Evolutionary conservation across 1,284 basidiomycete genomes (phyloP), one percentile per base, ranked within the genome.

Genomic region (Ganoderma sp.): DNA sequence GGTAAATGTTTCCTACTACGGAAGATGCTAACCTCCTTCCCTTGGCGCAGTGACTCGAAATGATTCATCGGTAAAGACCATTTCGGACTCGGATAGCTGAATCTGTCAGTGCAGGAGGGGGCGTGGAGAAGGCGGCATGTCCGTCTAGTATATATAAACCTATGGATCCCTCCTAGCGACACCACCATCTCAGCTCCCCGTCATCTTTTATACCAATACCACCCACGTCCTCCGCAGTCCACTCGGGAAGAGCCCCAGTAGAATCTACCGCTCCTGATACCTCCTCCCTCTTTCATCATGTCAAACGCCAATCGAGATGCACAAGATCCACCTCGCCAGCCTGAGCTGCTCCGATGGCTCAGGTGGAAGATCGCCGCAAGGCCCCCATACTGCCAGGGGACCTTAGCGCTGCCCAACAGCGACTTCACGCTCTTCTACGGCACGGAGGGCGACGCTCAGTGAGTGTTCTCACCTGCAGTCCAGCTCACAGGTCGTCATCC

Each of bases 341-440:
- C 48, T 25, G 48, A 25, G 12, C 48, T 34, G 52, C 52, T 56
- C 19, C 4, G 1, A 5, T 22, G 10, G 17, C 52, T 56, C 15
- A 56, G 22, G 52, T 32, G 28, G 25, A 67, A 32, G 28, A 58
- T 58, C 56, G 19, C 39, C 19, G n/a, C 34, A n/a, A 58, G 39
- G n/a, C 68, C 70, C 3, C 70, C 72, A 2, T 72, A 65, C 50
- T 72, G 67, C 48, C 67, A 70, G 22, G 73, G 72, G 2, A 69
- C 67, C 0, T 22, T 70, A 2, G 19, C 66, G 19, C 28, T 72
- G 3, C 9, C 68, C 1, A 3, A 50, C n/a, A 58, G 64, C n/a
- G 65, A 66, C 34, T 67, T 69, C 54, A 58, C 54, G 7, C 63
- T 74, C 9, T 74, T 66, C 69, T 74, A 74, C 22, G 72, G 73